Evolutionary conservation across 768 basidiomycete genomes (phyloP), one percentile per base, ranked within the genome.

Genomic region (Boletus tomentosulus): DNA sequence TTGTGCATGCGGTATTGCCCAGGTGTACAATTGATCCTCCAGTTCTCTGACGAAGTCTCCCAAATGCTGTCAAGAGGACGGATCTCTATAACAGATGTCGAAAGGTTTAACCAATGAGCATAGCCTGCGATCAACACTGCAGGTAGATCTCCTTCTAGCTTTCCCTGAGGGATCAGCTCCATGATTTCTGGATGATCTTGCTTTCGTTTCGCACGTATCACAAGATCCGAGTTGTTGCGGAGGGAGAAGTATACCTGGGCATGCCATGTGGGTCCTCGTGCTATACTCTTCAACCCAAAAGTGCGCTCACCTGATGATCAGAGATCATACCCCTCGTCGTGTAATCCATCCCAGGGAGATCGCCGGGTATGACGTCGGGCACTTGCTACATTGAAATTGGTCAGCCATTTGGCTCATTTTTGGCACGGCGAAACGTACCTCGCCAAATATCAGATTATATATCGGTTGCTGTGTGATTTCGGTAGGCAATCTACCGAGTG

Each of bases 41-140:
- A 71, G 35, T 72, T 63, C 12, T 60, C 58, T 2, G 53, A 8
- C 1, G 65, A 70, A 3, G 38, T 6, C 30, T 57, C 24, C 71
- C 71, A 72, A 1, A 59, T 25, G 13, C 9, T 48, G 10, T 62
- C 51, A 1, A 64, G 57, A 15, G 67, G 63, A 1, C 69, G 64
- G 9, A 72, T 57, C 44, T 70, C 71, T 8, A 72, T 52, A 42
- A 46, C 19, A n/a, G 51, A 51, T 0, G 56, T 62, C 3, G 53
- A 44, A 9, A 71, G 48, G 28, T 70, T 57, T 24, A 73, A 42
- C 70, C 70, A 73, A 50, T 70, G 71, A 22, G 41, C 58, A 24
- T 64, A 55, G 1, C 50, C 57, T 7, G 56, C 43, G 2, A 71
- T 56, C 39, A 72, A 44, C 0, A 57, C 51, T 0, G 12, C 37